These are phyloP conservation scores for Aspergillus niger DNA, from an alignment of 2,329 filamentous ascomycete genomes.

Conservation along the genomic window DNA sequence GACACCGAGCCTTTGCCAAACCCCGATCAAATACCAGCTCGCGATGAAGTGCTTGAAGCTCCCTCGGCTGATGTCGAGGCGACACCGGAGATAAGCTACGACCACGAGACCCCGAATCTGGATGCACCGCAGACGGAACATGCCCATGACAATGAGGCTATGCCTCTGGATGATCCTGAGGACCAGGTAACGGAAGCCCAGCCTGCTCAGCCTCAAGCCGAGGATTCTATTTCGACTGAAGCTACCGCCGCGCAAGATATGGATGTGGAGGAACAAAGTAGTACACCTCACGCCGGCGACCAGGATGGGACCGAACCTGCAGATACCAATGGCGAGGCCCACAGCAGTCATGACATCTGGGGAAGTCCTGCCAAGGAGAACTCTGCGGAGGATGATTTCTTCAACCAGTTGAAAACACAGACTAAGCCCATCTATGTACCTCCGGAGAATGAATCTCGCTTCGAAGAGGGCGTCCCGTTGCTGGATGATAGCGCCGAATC, in stretches of 20 bases:
- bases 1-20: neutral
- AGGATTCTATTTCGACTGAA: neutral
- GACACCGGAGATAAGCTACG: neutral
- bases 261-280: conserved; percentile 1
- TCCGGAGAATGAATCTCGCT: conserved; percentile 58
- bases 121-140: neutral
- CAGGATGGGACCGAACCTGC: conserved; percentile 10
- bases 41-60: neutral
- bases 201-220: neutral
- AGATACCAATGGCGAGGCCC: conserved; percentile 16
- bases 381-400: conserved; percentile 59
- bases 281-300: conserved; percentile 1
- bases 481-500: conserved; percentile 45
- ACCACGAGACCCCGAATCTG: neutral
- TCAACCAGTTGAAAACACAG: conserved; percentile 52
- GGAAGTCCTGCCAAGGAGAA: conserved; percentile 47
- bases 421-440: conserved; percentile 42
- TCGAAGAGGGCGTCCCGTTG: conserved; percentile 69
- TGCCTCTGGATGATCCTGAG: neutral
- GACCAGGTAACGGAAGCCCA: neutral
- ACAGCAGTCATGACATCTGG: conserved; percentile 43
- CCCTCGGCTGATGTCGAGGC: neutral
- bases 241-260: neutral
- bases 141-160: neutral
- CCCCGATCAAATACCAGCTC: neutral